These are phyloP conservation scores for Botryotinia narcissicola DNA, from an alignment of 2,329 filamentous ascomycete species.

Conservation along the genomic window DNA sequence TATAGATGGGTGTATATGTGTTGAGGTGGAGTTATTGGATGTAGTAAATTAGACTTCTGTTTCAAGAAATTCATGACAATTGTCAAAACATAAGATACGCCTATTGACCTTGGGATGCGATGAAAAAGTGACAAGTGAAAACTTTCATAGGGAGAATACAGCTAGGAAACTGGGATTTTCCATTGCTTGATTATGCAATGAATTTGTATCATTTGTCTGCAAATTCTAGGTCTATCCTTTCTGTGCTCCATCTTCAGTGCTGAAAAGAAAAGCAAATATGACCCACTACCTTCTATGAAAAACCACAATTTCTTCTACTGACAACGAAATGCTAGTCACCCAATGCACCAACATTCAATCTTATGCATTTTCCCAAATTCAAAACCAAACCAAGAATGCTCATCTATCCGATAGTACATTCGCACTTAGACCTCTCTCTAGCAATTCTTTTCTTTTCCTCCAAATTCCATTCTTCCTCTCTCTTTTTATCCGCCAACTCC, in stretches of 20 bases:
- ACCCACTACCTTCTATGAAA: neutral
- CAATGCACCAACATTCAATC: neutral
- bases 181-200: neutral
- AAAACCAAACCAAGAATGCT: neutral
- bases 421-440: neutral
- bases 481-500: neutral
- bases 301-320: neutral
- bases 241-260: neutral
- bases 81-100: neutral
- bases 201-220: neutral
- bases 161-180: neutral
- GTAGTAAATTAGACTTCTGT: neutral
- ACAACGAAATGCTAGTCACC: neutral
- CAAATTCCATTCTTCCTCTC: neutral
- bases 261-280: neutral
- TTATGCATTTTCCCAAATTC: neutral
- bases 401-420: neutral
- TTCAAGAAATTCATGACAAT: neutral
- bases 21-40: neutral
- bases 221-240: neutral
- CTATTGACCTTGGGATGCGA: neutral
- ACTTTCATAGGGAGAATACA: neutral
- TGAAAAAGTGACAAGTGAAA: neutral
- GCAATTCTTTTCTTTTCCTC: conserved; percentile 4
- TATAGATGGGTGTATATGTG: neutral